Evolutionary conservation across 345 rosid genomes (phyloP).

Genomic region (Dipteronia dyeriana): DNA sequence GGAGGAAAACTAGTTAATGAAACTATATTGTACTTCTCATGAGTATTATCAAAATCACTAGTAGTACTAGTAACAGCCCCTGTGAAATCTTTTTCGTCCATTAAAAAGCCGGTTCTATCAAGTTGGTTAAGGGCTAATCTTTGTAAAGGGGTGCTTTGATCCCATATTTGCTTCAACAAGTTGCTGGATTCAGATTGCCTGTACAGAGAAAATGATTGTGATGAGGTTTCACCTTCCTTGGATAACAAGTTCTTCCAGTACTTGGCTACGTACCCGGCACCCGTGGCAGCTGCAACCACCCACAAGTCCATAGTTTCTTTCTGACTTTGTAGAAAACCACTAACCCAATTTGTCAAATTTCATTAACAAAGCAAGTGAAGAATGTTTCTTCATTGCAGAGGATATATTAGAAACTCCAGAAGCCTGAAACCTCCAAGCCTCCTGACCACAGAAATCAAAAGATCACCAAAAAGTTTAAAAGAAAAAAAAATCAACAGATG

Average conservation of each 20-base stretch:
- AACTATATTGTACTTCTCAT: slow-evolving; percentile 2
- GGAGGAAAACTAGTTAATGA: slow-evolving; percentile 12
- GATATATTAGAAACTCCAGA: background rate
- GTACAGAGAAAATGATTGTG: slow-evolving; percentile 12
- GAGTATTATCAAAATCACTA: background rate
- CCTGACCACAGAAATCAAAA: background rate
- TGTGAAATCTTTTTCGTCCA: background rate
- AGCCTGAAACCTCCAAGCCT: slow-evolving; percentile 2
- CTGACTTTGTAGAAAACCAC: background rate
- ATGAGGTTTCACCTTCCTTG: slow-evolving; percentile 16
- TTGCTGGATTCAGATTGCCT: slow-evolving; percentile 25
- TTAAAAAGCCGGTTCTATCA: slow-evolving; percentile 2
- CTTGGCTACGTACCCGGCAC: slow-evolving; percentile 36
- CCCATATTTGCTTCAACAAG: slow-evolving; percentile 24
- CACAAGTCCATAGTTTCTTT: slow-evolving; percentile 38
- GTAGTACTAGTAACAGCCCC: background rate
- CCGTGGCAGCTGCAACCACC: slow-evolving; percentile 50
- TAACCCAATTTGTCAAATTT: slow-evolving; percentile 5
- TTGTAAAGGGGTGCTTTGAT: slow-evolving; percentile 29
- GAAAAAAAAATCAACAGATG: background rate
- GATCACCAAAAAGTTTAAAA: background rate
- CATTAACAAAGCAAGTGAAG: background rate
- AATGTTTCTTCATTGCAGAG: background rate
- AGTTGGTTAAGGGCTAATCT: slow-evolving; percentile 21
- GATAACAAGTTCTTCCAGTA: slow-evolving; percentile 26